phyloP scores from a whole-genome alignment of 2,329 filamentous ascomycete species.

The Ceratocystis ficicola region DNA sequence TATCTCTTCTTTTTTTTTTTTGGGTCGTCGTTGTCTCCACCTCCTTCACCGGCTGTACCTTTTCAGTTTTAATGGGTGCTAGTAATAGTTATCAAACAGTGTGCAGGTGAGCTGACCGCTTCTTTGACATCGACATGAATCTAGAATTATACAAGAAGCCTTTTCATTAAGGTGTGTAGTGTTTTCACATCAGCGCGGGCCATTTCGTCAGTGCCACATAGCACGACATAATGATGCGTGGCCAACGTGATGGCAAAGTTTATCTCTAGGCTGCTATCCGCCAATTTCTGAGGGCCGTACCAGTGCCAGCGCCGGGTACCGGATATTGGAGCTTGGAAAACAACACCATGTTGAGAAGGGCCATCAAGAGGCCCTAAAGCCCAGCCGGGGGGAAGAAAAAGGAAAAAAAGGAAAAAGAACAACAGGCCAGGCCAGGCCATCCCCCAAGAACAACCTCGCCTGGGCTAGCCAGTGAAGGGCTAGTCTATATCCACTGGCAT shows the following conservation, averaged over 20 bases:
- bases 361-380: neutral
- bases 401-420: neutral
- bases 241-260: neutral
- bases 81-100: neutral
- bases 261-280: neutral
- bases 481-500: conserved; percentile 2
- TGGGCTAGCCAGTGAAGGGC: neutral
- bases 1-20: neutral
- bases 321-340: neutral
- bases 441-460: neutral
- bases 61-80: neutral
- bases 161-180: neutral
- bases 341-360: neutral
- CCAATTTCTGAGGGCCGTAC: neutral
- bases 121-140: neutral
- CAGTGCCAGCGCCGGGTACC: neutral
- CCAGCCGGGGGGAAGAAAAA: neutral
- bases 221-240: neutral
- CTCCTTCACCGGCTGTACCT: neutral
- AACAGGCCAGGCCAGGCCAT: neutral
- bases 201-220: neutral
- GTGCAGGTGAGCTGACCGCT: neutral
- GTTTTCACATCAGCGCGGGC: conserved; percentile 1
- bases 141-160: neutral
- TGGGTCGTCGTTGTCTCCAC: neutral